phyloP scores from a whole-genome alignment of 208 protist genomes.

The Leishmania braziliensis region DNA sequence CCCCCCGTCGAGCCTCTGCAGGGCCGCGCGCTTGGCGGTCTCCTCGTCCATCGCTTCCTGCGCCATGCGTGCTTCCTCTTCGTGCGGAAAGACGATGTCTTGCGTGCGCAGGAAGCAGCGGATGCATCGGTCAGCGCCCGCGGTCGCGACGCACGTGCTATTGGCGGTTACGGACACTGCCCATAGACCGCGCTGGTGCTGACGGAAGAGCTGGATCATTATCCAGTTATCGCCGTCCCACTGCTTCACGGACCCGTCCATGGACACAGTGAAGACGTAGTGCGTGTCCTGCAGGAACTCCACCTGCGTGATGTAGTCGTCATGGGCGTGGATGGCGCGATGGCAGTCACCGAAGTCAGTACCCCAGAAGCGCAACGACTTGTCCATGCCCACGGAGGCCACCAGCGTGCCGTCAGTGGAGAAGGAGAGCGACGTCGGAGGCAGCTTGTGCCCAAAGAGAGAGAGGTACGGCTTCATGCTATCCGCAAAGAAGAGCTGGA shows the following conservation, averaged over 20 bases:
- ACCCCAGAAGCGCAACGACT: slow-evolving; percentile 99
- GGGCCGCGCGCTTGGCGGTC: slow-evolving; percentile 53
- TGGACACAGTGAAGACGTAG: slow-evolving; percentile 96
- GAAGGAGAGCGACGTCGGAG: slow-evolving; percentile 94
- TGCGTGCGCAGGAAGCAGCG: slow-evolving; percentile 86
- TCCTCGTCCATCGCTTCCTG: slow-evolving; percentile 92
- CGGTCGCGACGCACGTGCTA: slow-evolving; percentile 78
- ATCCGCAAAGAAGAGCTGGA: slow-evolving; percentile 98
- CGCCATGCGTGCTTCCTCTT: slow-evolving; percentile 86
- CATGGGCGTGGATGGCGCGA: slow-evolving; percentile 97
- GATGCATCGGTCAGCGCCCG: slow-evolving; percentile 78
- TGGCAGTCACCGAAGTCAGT: slow-evolving; percentile 98
- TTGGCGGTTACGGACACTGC: slow-evolving; percentile 64
- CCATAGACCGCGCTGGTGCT: slow-evolving; percentile 86
- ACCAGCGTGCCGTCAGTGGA: slow-evolving; percentile 93
- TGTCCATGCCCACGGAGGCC: slow-evolving; percentile 98
- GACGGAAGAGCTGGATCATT: slow-evolving; percentile 84
- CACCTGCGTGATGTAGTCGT: slow-evolving; percentile 96
- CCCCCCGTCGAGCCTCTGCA: slow-evolving; percentile 51
- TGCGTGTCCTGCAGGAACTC: slow-evolving; percentile 97
- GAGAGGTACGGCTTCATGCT: slow-evolving; percentile 98
- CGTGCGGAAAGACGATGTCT: slow-evolving; percentile 88
- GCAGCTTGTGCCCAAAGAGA: slow-evolving; percentile 99
- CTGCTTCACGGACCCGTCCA: slow-evolving; percentile 96
- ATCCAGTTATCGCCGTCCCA: slow-evolving; percentile 98